These are phyloP conservation scores for Hylodesmum podocarpum DNA, from an alignment of 306 rosid genomes.

Conservation along the genomic window DNA sequence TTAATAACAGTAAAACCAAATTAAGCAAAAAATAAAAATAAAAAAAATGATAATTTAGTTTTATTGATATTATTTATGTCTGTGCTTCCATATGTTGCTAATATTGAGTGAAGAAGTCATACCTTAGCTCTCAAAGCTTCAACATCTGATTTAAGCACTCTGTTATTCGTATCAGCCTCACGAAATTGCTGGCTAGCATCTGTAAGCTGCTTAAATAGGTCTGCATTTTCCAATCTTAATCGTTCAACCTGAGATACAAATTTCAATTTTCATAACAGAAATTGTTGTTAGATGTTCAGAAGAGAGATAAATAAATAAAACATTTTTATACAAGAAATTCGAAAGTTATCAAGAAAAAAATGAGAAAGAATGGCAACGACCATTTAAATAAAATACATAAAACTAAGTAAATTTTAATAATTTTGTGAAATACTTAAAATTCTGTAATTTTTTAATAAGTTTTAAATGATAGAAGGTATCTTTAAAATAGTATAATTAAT, in stretches of 20 bases:
- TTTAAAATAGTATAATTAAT: background rate
- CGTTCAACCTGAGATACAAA: conserved; percentile 53
- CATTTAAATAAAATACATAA: too few relatives aligned
- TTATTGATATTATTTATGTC: too few relatives aligned
- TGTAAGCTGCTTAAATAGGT: conserved; percentile 54
- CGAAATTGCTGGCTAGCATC: conserved; percentile 65
- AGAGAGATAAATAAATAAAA: too few relatives aligned
- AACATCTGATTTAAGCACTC: conserved; percentile 67
- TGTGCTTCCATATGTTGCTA: too few relatives aligned
- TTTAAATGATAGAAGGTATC: too few relatives aligned
- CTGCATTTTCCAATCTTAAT: conserved; percentile 55
- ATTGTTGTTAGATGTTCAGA: too few relatives aligned
- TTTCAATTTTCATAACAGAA: background rate
- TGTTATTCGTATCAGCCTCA: conserved; percentile 67
- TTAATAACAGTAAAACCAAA: too few relatives aligned
- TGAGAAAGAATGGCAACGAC: background rate
- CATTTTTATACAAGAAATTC: background rate
- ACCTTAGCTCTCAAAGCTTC: conserved; percentile 92
- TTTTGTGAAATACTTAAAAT: too few relatives aligned
- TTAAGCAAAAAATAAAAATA: too few relatives aligned
- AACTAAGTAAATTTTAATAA: too few relatives aligned
- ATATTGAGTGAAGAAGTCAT: background rate
- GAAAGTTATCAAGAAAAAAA: background rate
- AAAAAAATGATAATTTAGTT: too few relatives aligned
- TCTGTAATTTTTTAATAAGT: too few relatives aligned